Conservation (phyloP, 345 rosid species). For the Salix suchowensis region DNA sequence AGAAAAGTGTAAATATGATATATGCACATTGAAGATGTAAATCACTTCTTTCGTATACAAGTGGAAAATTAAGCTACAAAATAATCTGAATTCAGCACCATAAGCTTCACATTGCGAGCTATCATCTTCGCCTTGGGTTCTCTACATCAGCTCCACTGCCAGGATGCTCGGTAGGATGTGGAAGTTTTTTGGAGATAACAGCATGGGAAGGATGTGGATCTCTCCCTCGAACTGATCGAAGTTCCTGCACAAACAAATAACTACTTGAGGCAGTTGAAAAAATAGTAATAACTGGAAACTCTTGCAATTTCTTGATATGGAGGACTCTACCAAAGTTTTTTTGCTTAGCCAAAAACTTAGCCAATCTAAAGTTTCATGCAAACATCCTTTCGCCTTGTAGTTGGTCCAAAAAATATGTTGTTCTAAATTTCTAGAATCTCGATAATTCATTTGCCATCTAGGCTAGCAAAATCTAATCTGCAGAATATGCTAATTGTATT, state of each 20-base stretch:
- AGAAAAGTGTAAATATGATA: background rate
- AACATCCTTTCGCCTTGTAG: background rate
- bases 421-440: background rate
- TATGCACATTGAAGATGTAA: conserved; percentile 29
- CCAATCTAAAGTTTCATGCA: no score
- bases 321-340: background rate
- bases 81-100: conserved; percentile 3
- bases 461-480: background rate
- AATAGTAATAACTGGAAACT: background rate
- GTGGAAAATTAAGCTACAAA: conserved; percentile 19
- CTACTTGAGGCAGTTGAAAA: background rate
- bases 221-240: conserved; percentile 33
- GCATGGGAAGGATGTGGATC: conserved; percentile 24
- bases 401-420: background rate
- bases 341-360: no score
- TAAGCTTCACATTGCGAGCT: background rate
- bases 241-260: conserved; percentile 39
- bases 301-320: background rate
- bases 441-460: background rate
- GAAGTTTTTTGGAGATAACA: conserved; percentile 8
- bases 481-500: background rate
- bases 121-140: conserved; percentile 35
- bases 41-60: background rate
- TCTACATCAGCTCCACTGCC: conserved; percentile 8
- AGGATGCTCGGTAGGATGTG: conserved; percentile 13